A percentile compares a stretch with the other conserved stretches of the same genome.
Conservation (phyloP, 2,329 filamentous ascomycete genomes). For the Sporothrix sp. region DNA sequence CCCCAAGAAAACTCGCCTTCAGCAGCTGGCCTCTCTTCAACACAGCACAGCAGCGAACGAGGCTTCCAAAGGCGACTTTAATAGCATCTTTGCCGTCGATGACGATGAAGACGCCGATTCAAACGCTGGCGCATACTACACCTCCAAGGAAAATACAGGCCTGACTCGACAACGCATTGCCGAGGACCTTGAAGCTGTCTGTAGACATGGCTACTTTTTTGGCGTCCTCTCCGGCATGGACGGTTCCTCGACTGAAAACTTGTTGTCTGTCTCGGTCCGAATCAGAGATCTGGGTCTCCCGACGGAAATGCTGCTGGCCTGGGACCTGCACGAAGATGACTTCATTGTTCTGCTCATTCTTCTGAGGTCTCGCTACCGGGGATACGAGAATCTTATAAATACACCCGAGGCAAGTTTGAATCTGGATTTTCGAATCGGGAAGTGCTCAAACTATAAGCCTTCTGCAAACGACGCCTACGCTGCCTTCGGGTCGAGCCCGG, state of each 20-base stretch:
- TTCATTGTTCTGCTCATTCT: slow-evolving; percentile 67
- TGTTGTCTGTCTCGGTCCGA: slow-evolving; percentile 58
- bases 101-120: slow-evolving; percentile 24
- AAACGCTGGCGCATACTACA: slow-evolving; percentile 18
- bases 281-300: slow-evolving; percentile 63
- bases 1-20: neutral
- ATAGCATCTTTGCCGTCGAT: slow-evolving; percentile 11
- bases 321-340: slow-evolving; percentile 56
- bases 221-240: slow-evolving; percentile 47
- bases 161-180: slow-evolving; percentile 29
- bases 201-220: slow-evolving; percentile 59
- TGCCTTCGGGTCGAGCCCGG: slow-evolving; percentile 23
- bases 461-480: slow-evolving; percentile 32
- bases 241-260: slow-evolving; percentile 30
- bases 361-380: slow-evolving; percentile 50
- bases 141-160: neutral
- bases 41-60: too few species aligned
- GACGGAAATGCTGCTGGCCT: slow-evolving; percentile 64
- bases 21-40: neutral
- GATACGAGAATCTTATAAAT: slow-evolving; percentile 43
- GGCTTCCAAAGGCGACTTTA: neutral
- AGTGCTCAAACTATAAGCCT: slow-evolving; percentile 65
- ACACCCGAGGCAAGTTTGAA: slow-evolving; percentile 13
- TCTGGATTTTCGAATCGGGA: slow-evolving; percentile 55
- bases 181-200: slow-evolving; percentile 51